A percentile compares a stretch with the other conserved stretches of the same genome.
Conservation (phyloP, 2,329 filamentous ascomycete species). For the Curvularia sp. region DNA sequence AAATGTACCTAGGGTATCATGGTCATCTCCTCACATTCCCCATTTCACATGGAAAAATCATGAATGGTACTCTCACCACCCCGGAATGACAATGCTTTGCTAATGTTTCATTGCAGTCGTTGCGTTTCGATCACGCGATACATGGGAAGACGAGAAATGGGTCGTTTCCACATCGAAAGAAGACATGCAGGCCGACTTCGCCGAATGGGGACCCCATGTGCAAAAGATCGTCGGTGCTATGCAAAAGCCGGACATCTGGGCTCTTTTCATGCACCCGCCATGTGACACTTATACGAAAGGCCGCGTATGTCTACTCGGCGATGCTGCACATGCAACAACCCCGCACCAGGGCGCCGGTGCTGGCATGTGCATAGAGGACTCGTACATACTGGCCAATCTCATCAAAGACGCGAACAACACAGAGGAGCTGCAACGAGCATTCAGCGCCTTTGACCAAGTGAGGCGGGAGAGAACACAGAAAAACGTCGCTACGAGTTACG, state of each 20-base stretch:
- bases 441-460: constrained; percentile 40
- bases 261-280: constrained; percentile 62
- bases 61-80: constrained; percentile 57
- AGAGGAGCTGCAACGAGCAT: constrained; percentile 45
- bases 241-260: constrained; percentile 63
- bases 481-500: constrained; percentile 38
- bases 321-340: constrained; percentile 63
- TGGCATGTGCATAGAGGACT: constrained; percentile 64
- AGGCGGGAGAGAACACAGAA: constrained; percentile 39
- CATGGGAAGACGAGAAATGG: constrained; percentile 46
- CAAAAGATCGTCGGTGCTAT: constrained; percentile 49
- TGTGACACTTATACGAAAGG: constrained; percentile 55
- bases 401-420: constrained; percentile 38
- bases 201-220: constrained; percentile 39
- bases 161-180: constrained; percentile 44
- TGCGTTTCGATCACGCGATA: constrained; percentile 44
- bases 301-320: constrained; percentile 59
- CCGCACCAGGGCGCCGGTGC: constrained; percentile 65
- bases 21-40: constrained; percentile 70
- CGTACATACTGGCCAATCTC: constrained; percentile 42
- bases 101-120: constrained; percentile 39
- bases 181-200: constrained; percentile 43
- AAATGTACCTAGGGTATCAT: constrained; percentile 65
- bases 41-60: constrained; percentile 62
- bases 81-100: neutral